A percentile compares a stretch with the other conserved stretches of the same genome.
These are phyloP conservation scores for Kingdonia uniflora DNA, from an alignment of 164 flowering plant genomes.

Conservation along the genomic window DNA sequence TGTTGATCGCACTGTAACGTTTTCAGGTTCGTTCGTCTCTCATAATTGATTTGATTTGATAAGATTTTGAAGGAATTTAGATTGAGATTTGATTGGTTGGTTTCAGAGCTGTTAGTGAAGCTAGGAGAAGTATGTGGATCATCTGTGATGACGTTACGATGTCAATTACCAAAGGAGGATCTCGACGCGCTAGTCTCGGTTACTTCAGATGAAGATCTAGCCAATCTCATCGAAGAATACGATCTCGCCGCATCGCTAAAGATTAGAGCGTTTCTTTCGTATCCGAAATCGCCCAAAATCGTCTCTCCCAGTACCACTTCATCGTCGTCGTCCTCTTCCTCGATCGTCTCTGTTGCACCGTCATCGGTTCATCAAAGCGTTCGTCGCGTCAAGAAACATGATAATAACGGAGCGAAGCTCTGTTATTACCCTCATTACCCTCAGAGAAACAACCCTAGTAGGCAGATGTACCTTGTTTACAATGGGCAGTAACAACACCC, in stretches of 20 bases:
- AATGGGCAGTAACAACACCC: slow-evolving; percentile 44
- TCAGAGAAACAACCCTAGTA: slow-evolving; percentile 19
- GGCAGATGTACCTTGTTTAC: slow-evolving; percentile 36
- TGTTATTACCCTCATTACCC: slow-evolving; percentile 19
- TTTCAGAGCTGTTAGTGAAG: slow-evolving; percentile 54
- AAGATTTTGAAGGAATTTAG: background rate
- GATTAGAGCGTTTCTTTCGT: slow-evolving; percentile 65
- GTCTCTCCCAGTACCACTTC: slow-evolving; percentile 25
- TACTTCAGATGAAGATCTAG: slow-evolving; percentile 70
- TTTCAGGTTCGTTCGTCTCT: slow-evolving; percentile 36
- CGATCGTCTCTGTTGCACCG: background rate
- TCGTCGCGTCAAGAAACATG: slow-evolving; percentile 13
- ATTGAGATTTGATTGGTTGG: slow-evolving; percentile 4
- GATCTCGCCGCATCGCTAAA: slow-evolving; percentile 30
- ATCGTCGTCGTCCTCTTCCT: slow-evolving; percentile 14
- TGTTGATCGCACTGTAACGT: slow-evolving; percentile 35
- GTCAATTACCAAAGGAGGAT: slow-evolving; percentile 77
- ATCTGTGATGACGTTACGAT: slow-evolving; percentile 37
- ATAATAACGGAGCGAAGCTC: slow-evolving; percentile 24
- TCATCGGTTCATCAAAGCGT: background rate
- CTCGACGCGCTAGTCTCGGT: slow-evolving; percentile 65
- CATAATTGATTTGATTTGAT: background rate
- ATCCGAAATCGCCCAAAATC: slow-evolving; percentile 41
- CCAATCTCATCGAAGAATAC: slow-evolving; percentile 67
- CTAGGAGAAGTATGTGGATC: slow-evolving; percentile 59